Evolutionary conservation across 768 basidiomycete genomes (phyloP).

Genomic region (Collybia nuda): DNA sequence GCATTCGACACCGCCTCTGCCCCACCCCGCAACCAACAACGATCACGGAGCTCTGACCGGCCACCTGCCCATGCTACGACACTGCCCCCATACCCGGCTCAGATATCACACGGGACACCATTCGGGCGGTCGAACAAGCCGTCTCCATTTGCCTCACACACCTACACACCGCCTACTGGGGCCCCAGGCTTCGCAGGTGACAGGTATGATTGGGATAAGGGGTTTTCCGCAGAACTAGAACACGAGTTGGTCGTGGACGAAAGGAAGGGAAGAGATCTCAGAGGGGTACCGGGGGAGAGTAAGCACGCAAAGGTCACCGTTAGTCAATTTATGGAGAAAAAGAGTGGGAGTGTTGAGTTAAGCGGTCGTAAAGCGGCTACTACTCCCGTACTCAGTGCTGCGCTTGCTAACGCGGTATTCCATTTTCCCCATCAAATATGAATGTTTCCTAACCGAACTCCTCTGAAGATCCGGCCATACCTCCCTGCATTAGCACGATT

Average conservation of each 20-base stretch:
- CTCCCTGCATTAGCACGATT: conserved; percentile 77
- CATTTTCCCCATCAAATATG: not conserved
- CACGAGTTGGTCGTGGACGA: conserved; percentile 9
- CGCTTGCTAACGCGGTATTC: conserved; percentile 63
- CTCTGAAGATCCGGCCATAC: conserved; percentile 63
- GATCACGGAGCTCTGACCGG: conserved; percentile 10
- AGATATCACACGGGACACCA: conserved; percentile 46
- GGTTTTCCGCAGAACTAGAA: conserved; percentile 47
- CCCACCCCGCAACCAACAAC: not conserved
- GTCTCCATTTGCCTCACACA: conserved; percentile 42
- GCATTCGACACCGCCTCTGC: conserved; percentile 6
- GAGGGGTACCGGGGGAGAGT: conserved; percentile 5
- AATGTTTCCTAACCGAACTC: not conserved
- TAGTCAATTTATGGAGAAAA: conserved; percentile 50
- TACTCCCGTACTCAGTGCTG: conserved; percentile 44
- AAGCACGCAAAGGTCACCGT: conserved; percentile 19
- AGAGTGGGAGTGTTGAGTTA: conserved; percentile 46
- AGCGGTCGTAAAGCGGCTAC: conserved; percentile 59
- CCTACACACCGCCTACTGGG: conserved; percentile 46
- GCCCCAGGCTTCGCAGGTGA: conserved; percentile 81
- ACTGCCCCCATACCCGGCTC: conserved; percentile 10
- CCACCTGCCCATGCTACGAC: conserved; percentile 5
- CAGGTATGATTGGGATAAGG: conserved; percentile 64
- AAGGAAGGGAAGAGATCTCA: conserved; percentile 7
- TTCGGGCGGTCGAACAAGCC: conserved; percentile 36